phyloP scores from a whole-genome alignment of 768 basidiomycete genomes.

The Solioccasus polychromus region DNA sequence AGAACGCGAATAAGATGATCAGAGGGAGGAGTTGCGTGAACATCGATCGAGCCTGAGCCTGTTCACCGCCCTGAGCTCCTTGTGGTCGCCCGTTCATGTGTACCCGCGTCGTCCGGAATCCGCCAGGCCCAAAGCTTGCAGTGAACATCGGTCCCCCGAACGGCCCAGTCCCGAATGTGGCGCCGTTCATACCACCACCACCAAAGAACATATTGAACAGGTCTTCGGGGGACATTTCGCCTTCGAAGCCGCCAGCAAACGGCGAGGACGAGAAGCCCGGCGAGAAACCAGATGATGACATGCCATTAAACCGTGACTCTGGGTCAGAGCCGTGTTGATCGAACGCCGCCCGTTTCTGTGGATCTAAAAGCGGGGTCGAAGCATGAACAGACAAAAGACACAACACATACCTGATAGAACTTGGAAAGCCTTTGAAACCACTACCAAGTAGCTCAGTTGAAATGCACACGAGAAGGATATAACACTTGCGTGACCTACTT shows the following conservation, averaged over 20 bases:
- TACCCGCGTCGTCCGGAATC: constrained; percentile 71
- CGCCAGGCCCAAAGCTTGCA: constrained; percentile 75
- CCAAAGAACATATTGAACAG: constrained; percentile 99
- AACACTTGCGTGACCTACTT: constrained; percentile 48
- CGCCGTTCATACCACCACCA: constrained; percentile 43
- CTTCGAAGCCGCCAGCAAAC: constrained; percentile 62
- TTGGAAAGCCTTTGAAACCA: constrained; percentile 98
- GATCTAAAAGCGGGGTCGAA: constrained; percentile 44
- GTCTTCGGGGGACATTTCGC: constrained; percentile 92
- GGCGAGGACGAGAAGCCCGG: constrained; percentile 48
- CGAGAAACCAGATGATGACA: constrained; percentile 52
- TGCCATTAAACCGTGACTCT: constrained; percentile 74
- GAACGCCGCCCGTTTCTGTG: constrained; percentile 84
- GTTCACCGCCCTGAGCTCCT: constrained; percentile 34
- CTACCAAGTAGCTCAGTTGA: constrained; percentile 39
- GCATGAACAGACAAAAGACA: not conserved
- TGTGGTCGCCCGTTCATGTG: constrained; percentile 37
- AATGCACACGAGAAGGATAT: not conserved
- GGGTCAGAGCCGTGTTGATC: constrained; percentile 88
- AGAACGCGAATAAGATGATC: constrained; percentile 79
- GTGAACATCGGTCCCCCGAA: constrained; percentile 59
- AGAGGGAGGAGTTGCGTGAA: constrained; percentile 82
- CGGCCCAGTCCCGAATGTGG: constrained; percentile 56
- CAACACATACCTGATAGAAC: constrained; percentile 68
- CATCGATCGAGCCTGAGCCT: constrained; percentile 52